These are phyloP conservation scores for Yamadazyma diddensiae DNA, from an alignment of 1,139 yeast species.

Conservation along the genomic window DNA sequence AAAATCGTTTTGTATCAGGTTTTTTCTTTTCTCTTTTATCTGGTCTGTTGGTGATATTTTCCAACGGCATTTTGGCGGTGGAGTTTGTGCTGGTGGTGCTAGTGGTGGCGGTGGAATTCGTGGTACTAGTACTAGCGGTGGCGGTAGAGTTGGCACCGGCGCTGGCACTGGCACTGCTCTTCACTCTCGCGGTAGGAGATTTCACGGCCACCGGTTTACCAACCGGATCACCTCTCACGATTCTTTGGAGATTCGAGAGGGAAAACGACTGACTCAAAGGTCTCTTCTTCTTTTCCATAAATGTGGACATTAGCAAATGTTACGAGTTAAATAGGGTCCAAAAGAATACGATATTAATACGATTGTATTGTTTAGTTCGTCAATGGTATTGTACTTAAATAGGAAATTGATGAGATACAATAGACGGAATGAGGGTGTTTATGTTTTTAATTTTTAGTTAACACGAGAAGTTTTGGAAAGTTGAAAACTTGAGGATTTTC, in stretches of 20 bases:
- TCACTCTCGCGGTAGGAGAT: conserved; percentile 4
- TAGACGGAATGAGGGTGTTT: conserved; percentile 1
- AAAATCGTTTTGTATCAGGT: no score
- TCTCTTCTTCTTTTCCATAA: conserved; percentile 11
- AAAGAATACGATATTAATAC: no score
- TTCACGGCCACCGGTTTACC: background rate
- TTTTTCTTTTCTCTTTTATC: conserved; percentile 6
- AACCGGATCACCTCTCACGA: background rate
- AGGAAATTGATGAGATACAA: conserved; percentile 1
- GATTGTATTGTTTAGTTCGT: no score
- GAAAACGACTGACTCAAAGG: conserved; percentile 17
- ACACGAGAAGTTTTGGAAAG: no score
- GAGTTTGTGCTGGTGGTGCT: background rate
- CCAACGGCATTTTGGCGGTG: background rate
- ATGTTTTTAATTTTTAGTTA: no score
- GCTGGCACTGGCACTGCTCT: conserved; percentile 4
- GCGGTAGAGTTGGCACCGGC: background rate
- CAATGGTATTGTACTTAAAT: background rate
- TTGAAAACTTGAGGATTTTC: no score
- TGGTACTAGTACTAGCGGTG: background rate
- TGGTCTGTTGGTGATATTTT: background rate
- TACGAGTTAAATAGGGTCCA: background rate
- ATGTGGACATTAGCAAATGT: background rate
- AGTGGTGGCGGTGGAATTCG: background rate
- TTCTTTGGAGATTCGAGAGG: conserved; percentile 12